phyloP scores from a whole-genome alignment of 805 yeast species.

The Schizosaccharomyces pombe region DNA sequence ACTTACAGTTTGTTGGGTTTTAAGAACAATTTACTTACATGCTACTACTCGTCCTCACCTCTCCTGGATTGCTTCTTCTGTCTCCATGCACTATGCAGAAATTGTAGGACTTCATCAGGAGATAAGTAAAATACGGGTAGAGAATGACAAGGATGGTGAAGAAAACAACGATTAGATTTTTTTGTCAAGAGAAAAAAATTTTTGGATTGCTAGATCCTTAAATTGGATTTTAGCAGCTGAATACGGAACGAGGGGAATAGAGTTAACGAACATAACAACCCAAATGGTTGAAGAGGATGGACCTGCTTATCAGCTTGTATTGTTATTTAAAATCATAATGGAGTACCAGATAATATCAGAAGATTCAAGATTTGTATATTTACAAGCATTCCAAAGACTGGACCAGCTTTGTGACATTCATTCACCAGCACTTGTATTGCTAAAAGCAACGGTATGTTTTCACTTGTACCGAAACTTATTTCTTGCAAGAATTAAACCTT shows the following conservation, averaged over 20 bases:
- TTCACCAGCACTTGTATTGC: not conserved
- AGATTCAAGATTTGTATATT: not conserved
- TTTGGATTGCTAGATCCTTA: not conserved
- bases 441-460: not conserved
- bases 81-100: not conserved
- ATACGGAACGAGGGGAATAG: not conserved
- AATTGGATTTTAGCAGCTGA: not conserved
- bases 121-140: not conserved
- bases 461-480: not conserved
- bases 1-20: not conserved
- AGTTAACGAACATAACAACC: not conserved
- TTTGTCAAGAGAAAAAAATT: not conserved
- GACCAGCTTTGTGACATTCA: not conserved
- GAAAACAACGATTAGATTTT: not conserved
- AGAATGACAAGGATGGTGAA: not conserved
- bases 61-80: not conserved
- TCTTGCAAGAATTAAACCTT: not conserved
- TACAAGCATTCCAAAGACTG: not conserved
- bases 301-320: not conserved
- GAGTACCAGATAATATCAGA: not conserved
- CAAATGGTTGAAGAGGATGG: not conserved
- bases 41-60: not conserved
- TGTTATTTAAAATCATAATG: not conserved
- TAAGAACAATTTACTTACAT: not conserved
- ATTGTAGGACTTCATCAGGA: not conserved